A percentile compares a stretch with the other conserved stretches of the same genome.
Evolutionary conservation across 2,329 filamentous ascomycete genomes (phyloP).

Genomic region (Microdochium trichocladiopsis): DNA sequence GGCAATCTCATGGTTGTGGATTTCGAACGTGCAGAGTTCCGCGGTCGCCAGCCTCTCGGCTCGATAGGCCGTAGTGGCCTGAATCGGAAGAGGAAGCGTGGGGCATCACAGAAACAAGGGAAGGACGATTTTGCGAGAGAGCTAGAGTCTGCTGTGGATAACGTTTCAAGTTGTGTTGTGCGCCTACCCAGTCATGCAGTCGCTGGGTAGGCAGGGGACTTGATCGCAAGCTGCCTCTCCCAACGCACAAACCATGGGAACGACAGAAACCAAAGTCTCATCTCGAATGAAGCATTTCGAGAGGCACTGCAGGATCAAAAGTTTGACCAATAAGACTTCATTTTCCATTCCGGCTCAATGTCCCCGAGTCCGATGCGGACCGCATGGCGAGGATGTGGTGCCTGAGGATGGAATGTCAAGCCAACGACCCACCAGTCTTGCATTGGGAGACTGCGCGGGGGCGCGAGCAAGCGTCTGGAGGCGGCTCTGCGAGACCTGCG

Average conservation of each 20-base stretch:
- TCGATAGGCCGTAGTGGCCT: constrained; percentile 5
- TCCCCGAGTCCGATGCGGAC: too few species aligned
- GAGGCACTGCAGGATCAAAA: background rate
- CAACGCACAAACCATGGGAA: background rate
- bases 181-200: background rate
- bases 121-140: constrained; percentile 11
- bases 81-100: constrained; percentile 15
- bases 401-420: too few species aligned
- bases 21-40: constrained; percentile 19
- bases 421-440: too few species aligned
- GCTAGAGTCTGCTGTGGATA: too few species aligned
- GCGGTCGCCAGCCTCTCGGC: constrained; percentile 11
- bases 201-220: background rate
- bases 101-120: constrained; percentile 4
- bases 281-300: background rate
- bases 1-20: constrained; percentile 22
- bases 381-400: too few species aligned
- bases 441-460: too few species aligned
- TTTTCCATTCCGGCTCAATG: too few species aligned
- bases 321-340: too few species aligned
- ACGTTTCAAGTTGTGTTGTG: background rate
- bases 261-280: background rate
- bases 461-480: too few species aligned
- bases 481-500: too few species aligned
- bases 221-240: background rate